phyloP scores from a whole-genome alignment of 1,139 yeast genomes.

The Yamadazyma buinensis region DNA sequence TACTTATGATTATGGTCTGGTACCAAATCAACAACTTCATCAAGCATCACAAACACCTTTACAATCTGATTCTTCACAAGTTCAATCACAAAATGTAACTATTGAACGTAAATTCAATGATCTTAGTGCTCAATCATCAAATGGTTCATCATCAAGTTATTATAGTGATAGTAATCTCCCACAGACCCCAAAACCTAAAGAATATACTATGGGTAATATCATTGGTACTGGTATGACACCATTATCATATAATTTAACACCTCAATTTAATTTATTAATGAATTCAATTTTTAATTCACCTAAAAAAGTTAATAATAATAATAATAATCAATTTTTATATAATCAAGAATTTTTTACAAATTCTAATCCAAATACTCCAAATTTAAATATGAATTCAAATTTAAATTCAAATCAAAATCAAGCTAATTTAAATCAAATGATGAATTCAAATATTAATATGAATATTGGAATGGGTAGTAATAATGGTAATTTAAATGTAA shows the following conservation, averaged over 20 bases:
- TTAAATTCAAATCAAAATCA: background rate
- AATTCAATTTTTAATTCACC: conserved; percentile 40
- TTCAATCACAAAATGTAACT: background rate
- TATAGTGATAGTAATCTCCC: conserved; percentile 19
- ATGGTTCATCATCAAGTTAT: background rate
- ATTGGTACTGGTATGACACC: conserved; percentile 24
- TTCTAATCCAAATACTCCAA: background rate
- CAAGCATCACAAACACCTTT: background rate
- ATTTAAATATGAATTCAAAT: background rate
- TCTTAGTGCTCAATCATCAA: background rate
- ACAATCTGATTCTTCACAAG: background rate
- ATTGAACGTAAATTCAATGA: background rate
- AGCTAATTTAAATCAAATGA: background rate
- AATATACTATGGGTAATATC: conserved; percentile 12
- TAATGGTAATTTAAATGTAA: conserved; percentile 1
- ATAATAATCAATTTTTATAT: conserved; percentile 24
- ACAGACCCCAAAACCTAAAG: conserved; percentile 36
- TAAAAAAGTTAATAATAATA: conserved; percentile 16
- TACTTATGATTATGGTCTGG: conserved; percentile 17
- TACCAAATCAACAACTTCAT: conserved; percentile 4
- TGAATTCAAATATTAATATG: background rate
- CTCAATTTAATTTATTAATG: conserved; percentile 44
- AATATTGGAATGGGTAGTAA: conserved; percentile 3
- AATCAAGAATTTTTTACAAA: conserved; percentile 29
- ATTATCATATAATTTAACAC: conserved; percentile 29